A percentile compares a stretch with the other conserved stretches of the same genome.
Evolutionary conservation across 768 basidiomycete species (phyloP).

Genomic region (Candolleomyces aberdarensis): DNA sequence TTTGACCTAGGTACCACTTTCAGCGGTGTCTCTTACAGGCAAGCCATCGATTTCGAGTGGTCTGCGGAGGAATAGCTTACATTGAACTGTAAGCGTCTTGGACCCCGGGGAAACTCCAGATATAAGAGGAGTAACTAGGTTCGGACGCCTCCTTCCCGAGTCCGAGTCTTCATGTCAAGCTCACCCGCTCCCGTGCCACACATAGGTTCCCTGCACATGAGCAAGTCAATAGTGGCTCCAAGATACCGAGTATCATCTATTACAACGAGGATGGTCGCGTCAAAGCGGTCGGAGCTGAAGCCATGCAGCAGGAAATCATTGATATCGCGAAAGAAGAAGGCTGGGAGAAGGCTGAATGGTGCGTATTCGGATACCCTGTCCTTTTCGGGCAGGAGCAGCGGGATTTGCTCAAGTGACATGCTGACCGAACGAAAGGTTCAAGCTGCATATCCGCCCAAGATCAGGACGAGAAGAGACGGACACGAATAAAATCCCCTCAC

Average conservation of each 20-base stretch:
- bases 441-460: slow-evolving; percentile 16
- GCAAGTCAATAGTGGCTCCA: slow-evolving; percentile 37
- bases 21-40: slow-evolving; percentile 14
- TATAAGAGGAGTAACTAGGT: slow-evolving; percentile 39
- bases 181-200: not conserved
- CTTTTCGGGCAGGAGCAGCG: slow-evolving; percentile 18
- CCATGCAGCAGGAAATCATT: slow-evolving; percentile 30
- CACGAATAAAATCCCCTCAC: slow-evolving; percentile 11
- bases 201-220: slow-evolving; percentile 20
- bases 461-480: not conserved
- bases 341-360: slow-evolving; percentile 48
- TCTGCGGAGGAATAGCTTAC: not conserved
- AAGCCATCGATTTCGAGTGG: not conserved
- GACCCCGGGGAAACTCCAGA: slow-evolving; percentile 29
- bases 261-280: slow-evolving; percentile 37
- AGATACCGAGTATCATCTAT: slow-evolving; percentile 45
- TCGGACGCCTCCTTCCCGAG: slow-evolving; percentile 10
- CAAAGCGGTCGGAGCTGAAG: slow-evolving; percentile 42
- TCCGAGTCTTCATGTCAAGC: not conserved
- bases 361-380: not conserved
- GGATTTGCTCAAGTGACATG: slow-evolving; percentile 3
- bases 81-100: slow-evolving; percentile 26
- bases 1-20: slow-evolving; percentile 13
- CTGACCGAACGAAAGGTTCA: slow-evolving; percentile 21
- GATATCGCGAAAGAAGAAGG: slow-evolving; percentile 39